These are phyloP conservation scores for Waitea zeae DNA, from an alignment of 1,284 basidiomycete genomes.

Conservation along the genomic window DNA sequence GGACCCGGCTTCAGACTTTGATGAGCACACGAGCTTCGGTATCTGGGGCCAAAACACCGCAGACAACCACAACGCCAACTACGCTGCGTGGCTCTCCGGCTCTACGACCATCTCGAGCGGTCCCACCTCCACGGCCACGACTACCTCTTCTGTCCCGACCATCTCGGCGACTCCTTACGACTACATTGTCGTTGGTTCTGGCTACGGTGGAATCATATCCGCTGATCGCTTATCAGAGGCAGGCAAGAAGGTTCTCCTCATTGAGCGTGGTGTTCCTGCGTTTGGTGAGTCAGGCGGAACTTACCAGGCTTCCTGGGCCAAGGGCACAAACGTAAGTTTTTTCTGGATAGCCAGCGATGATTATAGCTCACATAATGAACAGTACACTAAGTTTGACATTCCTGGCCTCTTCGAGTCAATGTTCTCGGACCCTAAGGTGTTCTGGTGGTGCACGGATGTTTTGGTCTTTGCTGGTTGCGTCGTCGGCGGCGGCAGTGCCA, in stretches of 20 bases:
- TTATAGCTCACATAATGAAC: too few relatives aligned
- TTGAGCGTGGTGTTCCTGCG: slow-evolving; percentile 45
- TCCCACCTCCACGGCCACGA: slow-evolving; percentile 7
- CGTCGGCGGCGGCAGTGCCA: slow-evolving; percentile 40
- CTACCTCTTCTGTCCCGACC: not conserved
- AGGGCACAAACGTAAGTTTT: slow-evolving; percentile 29
- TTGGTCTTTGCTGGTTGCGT: slow-evolving; percentile 37
- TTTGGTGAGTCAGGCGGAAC: slow-evolving; percentile 42
- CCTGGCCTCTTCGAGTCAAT: slow-evolving; percentile 46
- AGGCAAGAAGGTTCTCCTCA: slow-evolving; percentile 41
- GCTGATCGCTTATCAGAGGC: slow-evolving; percentile 43
- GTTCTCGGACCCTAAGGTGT: slow-evolving; percentile 36
- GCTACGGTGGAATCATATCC: slow-evolving; percentile 27
- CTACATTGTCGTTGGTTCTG: slow-evolving; percentile 44
- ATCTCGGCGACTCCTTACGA: slow-evolving; percentile 18
- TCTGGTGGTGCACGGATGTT: slow-evolving; percentile 38
- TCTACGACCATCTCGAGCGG: slow-evolving; percentile 11
- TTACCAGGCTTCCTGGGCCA: slow-evolving; percentile 33
- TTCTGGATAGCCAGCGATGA: not conserved
- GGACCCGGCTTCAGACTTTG: slow-evolving; percentile 19
- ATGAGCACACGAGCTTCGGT: slow-evolving; percentile 32
- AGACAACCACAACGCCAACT: slow-evolving; percentile 27
- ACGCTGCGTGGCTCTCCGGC: slow-evolving; percentile 31
- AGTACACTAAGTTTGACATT: slow-evolving; percentile 43
- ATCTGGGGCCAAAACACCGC: slow-evolving; percentile 37